Conservation (phyloP, 108 stramenopile genomes). For the Skeletonema grethae region DNA sequence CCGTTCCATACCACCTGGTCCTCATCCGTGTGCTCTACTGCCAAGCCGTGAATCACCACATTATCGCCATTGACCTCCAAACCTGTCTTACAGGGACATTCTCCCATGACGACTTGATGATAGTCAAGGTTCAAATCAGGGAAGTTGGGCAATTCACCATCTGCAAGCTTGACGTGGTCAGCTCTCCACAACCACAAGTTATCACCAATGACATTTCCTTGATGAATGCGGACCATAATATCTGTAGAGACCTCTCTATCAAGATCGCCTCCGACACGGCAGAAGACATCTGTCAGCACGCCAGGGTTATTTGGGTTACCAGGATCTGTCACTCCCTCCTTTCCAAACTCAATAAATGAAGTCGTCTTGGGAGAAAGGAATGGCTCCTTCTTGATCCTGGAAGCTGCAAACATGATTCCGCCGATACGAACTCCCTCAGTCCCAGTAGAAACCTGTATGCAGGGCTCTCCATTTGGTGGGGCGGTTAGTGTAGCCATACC, state of each 20-base stretch:
- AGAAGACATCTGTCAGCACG: slow-evolving; percentile 76
- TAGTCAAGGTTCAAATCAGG: slow-evolving; percentile 49
- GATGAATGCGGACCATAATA: slow-evolving; percentile 65
- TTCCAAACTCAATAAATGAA: slow-evolving; percentile 69
- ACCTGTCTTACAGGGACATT: slow-evolving; percentile 50
- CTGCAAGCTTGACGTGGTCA: slow-evolving; percentile 68
- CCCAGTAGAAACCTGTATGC: slow-evolving; percentile 53
- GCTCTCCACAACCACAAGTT: slow-evolving; percentile 90
- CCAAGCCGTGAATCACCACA: slow-evolving; percentile 69
- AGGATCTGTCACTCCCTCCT: slow-evolving; percentile 28
- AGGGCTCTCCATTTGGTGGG: slow-evolving; percentile 69
- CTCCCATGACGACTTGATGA: slow-evolving; percentile 48
- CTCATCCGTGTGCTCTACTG: slow-evolving; percentile 74
- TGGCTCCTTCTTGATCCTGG: slow-evolving; percentile 13
- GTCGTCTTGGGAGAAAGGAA: slow-evolving; percentile 5
- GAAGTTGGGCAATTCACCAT: slow-evolving; percentile 46
- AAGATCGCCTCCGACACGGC: slow-evolving; percentile 72
- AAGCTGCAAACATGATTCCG: slow-evolving; percentile 79
- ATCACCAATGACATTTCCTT: slow-evolving; percentile 70
- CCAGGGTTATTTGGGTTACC: slow-evolving; percentile 69
- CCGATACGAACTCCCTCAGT: slow-evolving; percentile 72
- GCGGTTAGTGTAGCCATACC: slow-evolving; percentile 74
- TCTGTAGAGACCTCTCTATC: slow-evolving; percentile 55
- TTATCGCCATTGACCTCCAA: slow-evolving; percentile 32
- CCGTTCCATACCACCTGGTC: slow-evolving; percentile 84